phyloP scores from a whole-genome alignment of 192 early-diverging fungal genomes.

The Podila epigama region DNA sequence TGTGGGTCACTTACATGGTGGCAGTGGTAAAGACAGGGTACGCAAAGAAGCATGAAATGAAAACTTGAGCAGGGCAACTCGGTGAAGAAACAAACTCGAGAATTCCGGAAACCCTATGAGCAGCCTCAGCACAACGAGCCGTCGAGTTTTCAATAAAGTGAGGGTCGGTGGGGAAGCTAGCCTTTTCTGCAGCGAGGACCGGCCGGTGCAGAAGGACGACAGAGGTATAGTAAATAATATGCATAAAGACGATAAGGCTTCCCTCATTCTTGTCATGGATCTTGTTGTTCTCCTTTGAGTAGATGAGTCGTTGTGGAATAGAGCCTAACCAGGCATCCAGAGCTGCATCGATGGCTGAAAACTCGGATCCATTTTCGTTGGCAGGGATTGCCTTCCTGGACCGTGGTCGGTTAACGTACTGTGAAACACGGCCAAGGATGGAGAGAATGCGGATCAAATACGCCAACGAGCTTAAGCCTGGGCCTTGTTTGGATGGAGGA shows the following conservation, averaged over 20 bases:
- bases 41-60: constrained; percentile 48
- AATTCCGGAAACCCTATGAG: constrained; percentile 46
- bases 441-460: constrained; percentile 48
- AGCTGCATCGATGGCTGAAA: constrained; percentile 43
- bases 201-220: constrained; percentile 59
- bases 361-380: constrained; percentile 55
- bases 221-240: constrained; percentile 55
- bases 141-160: constrained; percentile 51
- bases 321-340: constrained; percentile 47
- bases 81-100: constrained; percentile 21
- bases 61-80: constrained; percentile 42
- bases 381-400: constrained; percentile 41
- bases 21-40: constrained; percentile 60
- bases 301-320: constrained; percentile 34
- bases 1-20: constrained; percentile 57
- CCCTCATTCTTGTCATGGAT: constrained; percentile 21
- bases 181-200: constrained; percentile 46
- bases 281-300: constrained; percentile 41
- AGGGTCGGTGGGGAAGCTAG: constrained; percentile 22
- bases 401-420: constrained; percentile 53
- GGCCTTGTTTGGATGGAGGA: not conserved
- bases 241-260: constrained; percentile 43
- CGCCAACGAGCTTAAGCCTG: constrained; percentile 38
- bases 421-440: constrained; percentile 54
- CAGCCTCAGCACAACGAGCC: constrained; percentile 51